Conservation (phyloP, 208 protist genomes). For the Crithidia expoeki region DNA sequence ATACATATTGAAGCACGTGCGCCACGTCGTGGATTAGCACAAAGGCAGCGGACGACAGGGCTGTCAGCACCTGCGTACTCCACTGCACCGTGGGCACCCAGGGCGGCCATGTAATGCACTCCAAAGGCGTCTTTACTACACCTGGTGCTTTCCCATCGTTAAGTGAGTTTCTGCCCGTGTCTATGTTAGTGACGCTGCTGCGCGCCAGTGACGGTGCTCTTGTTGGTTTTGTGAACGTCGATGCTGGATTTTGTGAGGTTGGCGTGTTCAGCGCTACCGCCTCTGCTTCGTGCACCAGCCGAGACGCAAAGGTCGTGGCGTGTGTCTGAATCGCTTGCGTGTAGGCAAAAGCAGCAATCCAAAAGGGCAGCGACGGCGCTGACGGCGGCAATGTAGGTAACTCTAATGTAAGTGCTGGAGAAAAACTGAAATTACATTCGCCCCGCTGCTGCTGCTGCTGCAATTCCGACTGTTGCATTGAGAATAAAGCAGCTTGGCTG, state of each 20-base stretch:
- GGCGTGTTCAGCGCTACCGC: neutral
- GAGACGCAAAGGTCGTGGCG: slow-evolving; percentile 12
- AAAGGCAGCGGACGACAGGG: slow-evolving; percentile 31
- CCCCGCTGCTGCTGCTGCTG: too few relatives aligned
- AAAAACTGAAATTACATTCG: too few relatives aligned
- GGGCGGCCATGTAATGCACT: slow-evolving; percentile 28
- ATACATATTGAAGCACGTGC: slow-evolving; percentile 9
- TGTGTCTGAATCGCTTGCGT: slow-evolving; percentile 19
- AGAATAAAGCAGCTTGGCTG: too few relatives aligned
- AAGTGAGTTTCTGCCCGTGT: neutral
- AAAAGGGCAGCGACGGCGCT: slow-evolving; percentile 25
- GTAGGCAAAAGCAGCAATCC: slow-evolving; percentile 40
- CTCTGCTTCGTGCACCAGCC: slow-evolving; percentile 6
- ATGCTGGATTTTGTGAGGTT: too few relatives aligned
- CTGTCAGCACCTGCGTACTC: slow-evolving; percentile 30
- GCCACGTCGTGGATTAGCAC: slow-evolving; percentile 34
- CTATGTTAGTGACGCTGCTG: too few relatives aligned
- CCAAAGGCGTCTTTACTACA: neutral
- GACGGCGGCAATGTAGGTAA: neutral
- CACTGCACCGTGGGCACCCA: slow-evolving; percentile 34
- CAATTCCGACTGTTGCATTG: too few relatives aligned
- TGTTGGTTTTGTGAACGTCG: too few relatives aligned
- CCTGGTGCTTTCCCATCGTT: neutral
- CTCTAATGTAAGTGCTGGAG: neutral
- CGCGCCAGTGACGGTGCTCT: too few relatives aligned